Percentiles rank a stretch among this genome's conserved stretches.
Conservation (phyloP, 371 early-diverging fungal genomes). For the Dichotomocladium elegans region DNA sequence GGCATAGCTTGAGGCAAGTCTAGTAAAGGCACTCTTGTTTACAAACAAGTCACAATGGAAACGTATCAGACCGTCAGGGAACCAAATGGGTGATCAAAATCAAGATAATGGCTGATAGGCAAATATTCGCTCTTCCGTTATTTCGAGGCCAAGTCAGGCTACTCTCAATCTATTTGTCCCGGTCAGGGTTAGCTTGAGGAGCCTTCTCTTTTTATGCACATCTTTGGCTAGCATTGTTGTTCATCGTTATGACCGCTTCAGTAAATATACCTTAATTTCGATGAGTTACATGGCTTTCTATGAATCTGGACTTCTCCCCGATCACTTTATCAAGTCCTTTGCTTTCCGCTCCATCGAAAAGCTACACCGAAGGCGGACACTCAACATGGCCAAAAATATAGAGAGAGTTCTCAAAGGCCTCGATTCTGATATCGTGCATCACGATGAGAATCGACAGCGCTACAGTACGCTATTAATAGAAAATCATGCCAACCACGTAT, state of each 20-base stretch:
- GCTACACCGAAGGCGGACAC: slow-evolving; percentile 54
- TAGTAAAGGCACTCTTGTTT: no score
- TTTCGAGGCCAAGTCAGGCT: no score
- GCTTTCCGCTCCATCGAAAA: slow-evolving; percentile 54
- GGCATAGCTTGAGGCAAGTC: no score
- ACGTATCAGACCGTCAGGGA: no score
- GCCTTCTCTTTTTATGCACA: no score
- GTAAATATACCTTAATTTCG: neutral
- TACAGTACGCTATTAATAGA: slow-evolving; percentile 59
- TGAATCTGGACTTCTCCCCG: slow-evolving; percentile 60
- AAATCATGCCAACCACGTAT: slow-evolving; percentile 62
- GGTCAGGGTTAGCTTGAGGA: slow-evolving; percentile 57
- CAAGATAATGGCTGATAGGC: no score
- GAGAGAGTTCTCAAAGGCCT: slow-evolving; percentile 68
- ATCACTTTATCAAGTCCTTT: slow-evolving; percentile 57
- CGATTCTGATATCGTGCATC: slow-evolving; percentile 71
- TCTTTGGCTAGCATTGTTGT: no score
- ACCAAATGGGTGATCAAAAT: no score
- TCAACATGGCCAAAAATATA: slow-evolving; percentile 54
- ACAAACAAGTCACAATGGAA: no score
- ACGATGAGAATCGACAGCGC: slow-evolving; percentile 58
- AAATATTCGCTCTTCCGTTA: no score
- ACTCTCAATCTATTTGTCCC: slow-evolving; percentile 79
- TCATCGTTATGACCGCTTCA: no score
- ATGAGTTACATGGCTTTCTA: slow-evolving; percentile 85